Evolutionary conservation across 1,284 basidiomycete genomes (phyloP), one percentile per base, ranked within the genome.

Genomic region (Vanrija pseudolonga): DNA sequence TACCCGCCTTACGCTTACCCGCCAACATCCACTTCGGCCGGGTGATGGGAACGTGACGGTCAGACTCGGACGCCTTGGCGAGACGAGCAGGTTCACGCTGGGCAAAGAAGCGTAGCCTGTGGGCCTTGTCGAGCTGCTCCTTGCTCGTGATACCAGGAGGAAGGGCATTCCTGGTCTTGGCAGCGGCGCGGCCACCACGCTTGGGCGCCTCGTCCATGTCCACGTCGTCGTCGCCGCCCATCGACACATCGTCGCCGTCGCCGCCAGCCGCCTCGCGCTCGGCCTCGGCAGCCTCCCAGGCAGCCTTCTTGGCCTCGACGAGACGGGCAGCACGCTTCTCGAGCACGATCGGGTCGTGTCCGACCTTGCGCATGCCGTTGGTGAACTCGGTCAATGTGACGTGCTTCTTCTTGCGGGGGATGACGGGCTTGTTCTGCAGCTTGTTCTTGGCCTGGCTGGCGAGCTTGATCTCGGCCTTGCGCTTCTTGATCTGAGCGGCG

Each of bases 321-420:
- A 98, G 77, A 67, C 88, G 81, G 68, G 84, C 83, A 1, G 94
- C 96, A 32, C 95, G 86, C 63, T 89, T 89, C 72, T 93, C 84
- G 66, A 99, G 86, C 51, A 84, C 83, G 62, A 85, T 87, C 6
- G 95, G 89, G 73, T 99, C 90, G 62, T 92, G 83, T 0, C 96
- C 95, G 11, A 89, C 88, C 66, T 85, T 85, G 36, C 87, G 89
- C 76, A 98, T 80, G 67, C 85, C 86, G 12, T 82, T 77, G 39
- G 89, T 86, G 71, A 98, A 85, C 72, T 97, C 90, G 47, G 84
- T 82, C 37, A 98, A 79, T n/a, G 90, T 91, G 52, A 91, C 86
- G 59, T 90, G 81, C 54, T 88, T 86, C 23, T 87, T 88, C 50
- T 91, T 94, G 51, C 94, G 87, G 6, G 90, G 92, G 12, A 96